Evolutionary conservation across 331 rosid genomes (phyloP), one percentile per base, ranked within the genome.

Genomic region (Acacia pycnantha): DNA sequence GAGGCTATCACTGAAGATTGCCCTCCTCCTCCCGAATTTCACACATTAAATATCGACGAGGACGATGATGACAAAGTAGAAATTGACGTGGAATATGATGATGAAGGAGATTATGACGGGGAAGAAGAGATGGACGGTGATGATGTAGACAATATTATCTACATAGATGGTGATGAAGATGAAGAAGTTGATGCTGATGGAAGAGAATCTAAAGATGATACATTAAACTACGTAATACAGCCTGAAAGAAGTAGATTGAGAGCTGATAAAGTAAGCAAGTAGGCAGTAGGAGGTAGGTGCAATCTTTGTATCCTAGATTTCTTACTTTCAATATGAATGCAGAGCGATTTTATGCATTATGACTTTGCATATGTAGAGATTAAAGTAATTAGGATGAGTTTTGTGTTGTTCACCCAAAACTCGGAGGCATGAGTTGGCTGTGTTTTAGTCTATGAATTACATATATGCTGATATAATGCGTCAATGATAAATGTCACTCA

Each of bases 11-110:
- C 97, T 27, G 91, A 96, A 88, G 97, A 93, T 77, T 91, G 94
- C 82, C 99, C 98, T 84, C 97, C 98, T 53, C 99, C 99, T 77
- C 95, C 90, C 0, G 97, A 91, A 88, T 93, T 90, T 71, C 88
- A 84, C 61, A 67, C 87, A 26, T 44, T 93, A 51, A 84, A 81
- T 54, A 84, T 78, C 2, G 96, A 89, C 29, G 91, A 90, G 41
- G 44, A 69, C 6, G 91, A 85, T 18, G 76, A 71, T 5, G 86
- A 85, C 8, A 85, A 85, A 16, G 76, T 10, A 13, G 58, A 72
- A 14, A 26, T 24, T 47, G 61, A 72, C 2, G 61, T 19, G 3
- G 76, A 72, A 26, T 12, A 46, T 24, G 59, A 72, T 43, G 59
- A 71, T n/a, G 87, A 84, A 3, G 90, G 83, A 22, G 66, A 77